Conservation (phyloP, 116 monocot species). For the Cymodocea nodosa region DNA sequence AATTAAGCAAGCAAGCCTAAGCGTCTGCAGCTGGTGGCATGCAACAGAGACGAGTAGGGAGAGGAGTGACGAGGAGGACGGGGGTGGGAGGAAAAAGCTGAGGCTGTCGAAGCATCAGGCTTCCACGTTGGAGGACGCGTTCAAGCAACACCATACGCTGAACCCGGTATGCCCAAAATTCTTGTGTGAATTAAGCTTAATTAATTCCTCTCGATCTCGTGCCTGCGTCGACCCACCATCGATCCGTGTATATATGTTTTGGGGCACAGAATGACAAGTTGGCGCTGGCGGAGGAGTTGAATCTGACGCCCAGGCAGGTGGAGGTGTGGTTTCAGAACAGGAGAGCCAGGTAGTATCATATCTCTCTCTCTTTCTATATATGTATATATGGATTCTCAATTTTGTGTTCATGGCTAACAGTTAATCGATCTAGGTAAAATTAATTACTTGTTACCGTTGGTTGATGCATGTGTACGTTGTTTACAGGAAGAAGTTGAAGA, state of each 20-base stretch:
- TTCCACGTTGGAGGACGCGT: conserved; percentile 10
- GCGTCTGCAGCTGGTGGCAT: not conserved
- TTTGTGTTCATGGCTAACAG: no score
- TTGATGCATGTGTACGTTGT: no score
- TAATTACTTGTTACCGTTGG: no score
- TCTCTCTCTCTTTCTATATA: no score
- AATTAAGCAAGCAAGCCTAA: no score
- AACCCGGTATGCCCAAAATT: conserved; percentile 4
- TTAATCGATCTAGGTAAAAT: no score
- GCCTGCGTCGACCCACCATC: not conserved
- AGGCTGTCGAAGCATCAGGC: conserved; percentile 10
- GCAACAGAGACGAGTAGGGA: not conserved
- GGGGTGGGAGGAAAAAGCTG: conserved; percentile 14
- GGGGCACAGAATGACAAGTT: conserved; percentile 28
- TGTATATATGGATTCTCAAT: no score
- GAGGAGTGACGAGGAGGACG: conserved; percentile 10
- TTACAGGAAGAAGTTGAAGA: conserved; percentile 15
- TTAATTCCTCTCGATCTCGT: no score
- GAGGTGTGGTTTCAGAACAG: conserved; percentile 51
- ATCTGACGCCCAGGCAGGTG: conserved; percentile 33
- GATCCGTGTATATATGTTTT: no score
- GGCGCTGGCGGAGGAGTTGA: conserved; percentile 29
- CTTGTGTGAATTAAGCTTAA: not conserved
- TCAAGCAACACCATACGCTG: conserved; percentile 11
- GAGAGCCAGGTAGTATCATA: conserved; percentile 8